Evolutionary conservation across 805 yeast genomes (phyloP).

Genomic region (Metschnikowia matae): DNA sequence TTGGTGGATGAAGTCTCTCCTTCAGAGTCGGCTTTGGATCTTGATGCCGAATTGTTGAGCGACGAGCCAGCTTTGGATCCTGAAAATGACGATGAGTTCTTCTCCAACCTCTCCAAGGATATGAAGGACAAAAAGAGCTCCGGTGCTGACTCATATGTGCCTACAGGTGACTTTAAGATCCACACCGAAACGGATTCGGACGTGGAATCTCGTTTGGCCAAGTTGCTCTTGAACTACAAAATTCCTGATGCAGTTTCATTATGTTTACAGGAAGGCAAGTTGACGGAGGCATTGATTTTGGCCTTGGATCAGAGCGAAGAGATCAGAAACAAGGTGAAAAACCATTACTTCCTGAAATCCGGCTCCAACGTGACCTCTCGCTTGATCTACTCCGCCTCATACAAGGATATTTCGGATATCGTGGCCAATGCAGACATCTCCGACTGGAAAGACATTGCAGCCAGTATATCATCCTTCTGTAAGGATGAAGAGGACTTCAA

Average conservation of each 20-base stretch:
- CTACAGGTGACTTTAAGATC: conserved; percentile 52
- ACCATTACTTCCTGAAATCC: conserved; percentile 62
- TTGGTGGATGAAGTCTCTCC: conserved; percentile 18
- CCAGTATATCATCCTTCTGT: conserved; percentile 50
- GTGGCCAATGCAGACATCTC: conserved; percentile 71
- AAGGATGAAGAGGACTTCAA: conserved; percentile 45
- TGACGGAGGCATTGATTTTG: conserved; percentile 77
- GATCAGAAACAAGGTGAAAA: conserved; percentile 63
- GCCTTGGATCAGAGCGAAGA: conserved; percentile 62
- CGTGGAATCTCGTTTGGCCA: conserved; percentile 39
- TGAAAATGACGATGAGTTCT: conserved; percentile 29
- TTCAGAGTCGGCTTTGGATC: background rate
- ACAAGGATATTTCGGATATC: conserved; percentile 57
- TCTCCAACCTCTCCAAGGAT: conserved; percentile 33
- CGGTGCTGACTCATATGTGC: conserved; percentile 30
- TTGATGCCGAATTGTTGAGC: conserved; percentile 1
- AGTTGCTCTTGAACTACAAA: conserved; percentile 55
- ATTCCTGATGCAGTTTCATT: conserved; percentile 61
- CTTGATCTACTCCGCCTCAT: conserved; percentile 61
- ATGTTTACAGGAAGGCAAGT: conserved; percentile 57
- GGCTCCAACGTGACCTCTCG: conserved; percentile 62
- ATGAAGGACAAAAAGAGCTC: conserved; percentile 10
- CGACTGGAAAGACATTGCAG: conserved; percentile 83
- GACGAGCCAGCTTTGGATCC: conserved; percentile 1
- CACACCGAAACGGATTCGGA: conserved; percentile 32